These are phyloP conservation scores for Rauvolfia tetraphylla DNA, from an alignment of 257 asterid species.

Conservation along the genomic window DNA sequence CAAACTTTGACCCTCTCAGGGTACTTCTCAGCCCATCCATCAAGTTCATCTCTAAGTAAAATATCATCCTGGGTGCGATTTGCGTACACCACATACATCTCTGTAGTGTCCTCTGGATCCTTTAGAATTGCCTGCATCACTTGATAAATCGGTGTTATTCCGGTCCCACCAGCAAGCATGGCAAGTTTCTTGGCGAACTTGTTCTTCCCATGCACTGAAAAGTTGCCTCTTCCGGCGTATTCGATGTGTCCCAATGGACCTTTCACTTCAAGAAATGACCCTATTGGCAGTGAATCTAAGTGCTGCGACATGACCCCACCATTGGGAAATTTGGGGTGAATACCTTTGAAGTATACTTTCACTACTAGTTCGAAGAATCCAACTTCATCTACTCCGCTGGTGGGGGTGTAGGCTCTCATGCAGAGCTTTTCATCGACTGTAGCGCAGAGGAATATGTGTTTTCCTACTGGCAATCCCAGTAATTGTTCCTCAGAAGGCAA, in stretches of 20 bases:
- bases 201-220: slow-evolving; percentile 53
- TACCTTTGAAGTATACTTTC: slow-evolving; percentile 61
- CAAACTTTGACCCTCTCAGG: slow-evolving; percentile 71
- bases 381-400: slow-evolving; percentile 52
- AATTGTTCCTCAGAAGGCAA: slow-evolving; percentile 66
- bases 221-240: slow-evolving; percentile 61
- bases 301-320: slow-evolving; percentile 87
- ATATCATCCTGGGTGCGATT: slow-evolving; percentile 89
- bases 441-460: slow-evolving; percentile 79
- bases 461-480: slow-evolving; percentile 73
- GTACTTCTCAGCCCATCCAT: slow-evolving; percentile 66
- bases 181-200: slow-evolving; percentile 66
- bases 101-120: slow-evolving; percentile 73
- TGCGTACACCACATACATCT: slow-evolving; percentile 78
- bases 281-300: slow-evolving; percentile 50
- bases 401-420: slow-evolving; percentile 93
- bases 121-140: slow-evolving; percentile 79
- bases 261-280: slow-evolving; percentile 57
- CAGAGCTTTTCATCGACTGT: slow-evolving; percentile 62
- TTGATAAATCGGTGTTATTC: slow-evolving; percentile 84
- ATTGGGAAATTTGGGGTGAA: slow-evolving; percentile 77
- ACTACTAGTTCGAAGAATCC: slow-evolving; percentile 81
- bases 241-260: slow-evolving; percentile 96
- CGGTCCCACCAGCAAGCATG: slow-evolving; percentile 93
- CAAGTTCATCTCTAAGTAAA: slow-evolving; percentile 60